Evolutionary conservation across 1,284 basidiomycete genomes (phyloP).

Genomic region (Rhodotorula sp.): DNA sequence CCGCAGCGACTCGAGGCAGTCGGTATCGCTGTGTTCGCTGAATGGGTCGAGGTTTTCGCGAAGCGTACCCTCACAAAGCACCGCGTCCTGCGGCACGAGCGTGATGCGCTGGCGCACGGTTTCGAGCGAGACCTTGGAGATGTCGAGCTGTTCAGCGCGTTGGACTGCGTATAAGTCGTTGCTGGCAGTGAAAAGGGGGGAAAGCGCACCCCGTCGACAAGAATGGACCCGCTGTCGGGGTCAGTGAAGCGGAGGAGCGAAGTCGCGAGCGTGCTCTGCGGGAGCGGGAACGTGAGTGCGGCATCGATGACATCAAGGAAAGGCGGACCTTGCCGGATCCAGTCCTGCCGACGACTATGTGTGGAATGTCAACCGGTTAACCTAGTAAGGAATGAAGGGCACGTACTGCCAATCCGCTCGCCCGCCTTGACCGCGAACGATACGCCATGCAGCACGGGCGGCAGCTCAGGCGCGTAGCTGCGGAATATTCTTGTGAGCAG

Average conservation of each 20-base stretch:
- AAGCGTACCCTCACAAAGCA: constrained; percentile 79
- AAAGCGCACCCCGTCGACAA: constrained; percentile 65
- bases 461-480: constrained; percentile 71
- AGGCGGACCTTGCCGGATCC: constrained; percentile 50
- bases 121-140: constrained; percentile 55
- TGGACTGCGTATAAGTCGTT: not conserved
- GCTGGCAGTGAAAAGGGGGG: too few species aligned
- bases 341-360: constrained; percentile 55
- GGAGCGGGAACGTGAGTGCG: constrained; percentile 52
- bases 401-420: constrained; percentile 65
- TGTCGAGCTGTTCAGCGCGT: constrained; percentile 62
- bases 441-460: constrained; percentile 73
- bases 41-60: constrained; percentile 86
- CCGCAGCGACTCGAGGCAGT: constrained; percentile 14
- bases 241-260: constrained; percentile 84
- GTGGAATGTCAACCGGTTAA: not conserved
- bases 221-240: constrained; percentile 72
- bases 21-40: constrained; percentile 61
- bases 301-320: too few species aligned
- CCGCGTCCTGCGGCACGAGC: constrained; percentile 59
- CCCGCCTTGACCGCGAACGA: constrained; percentile 71
- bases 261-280: constrained; percentile 69
- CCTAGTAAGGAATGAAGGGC: too few species aligned
- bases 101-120: constrained; percentile 43
- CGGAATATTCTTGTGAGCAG: not conserved